Conservation (phyloP, 1,284 basidiomycete genomes). For the Moniliophthora roreri region DNA sequence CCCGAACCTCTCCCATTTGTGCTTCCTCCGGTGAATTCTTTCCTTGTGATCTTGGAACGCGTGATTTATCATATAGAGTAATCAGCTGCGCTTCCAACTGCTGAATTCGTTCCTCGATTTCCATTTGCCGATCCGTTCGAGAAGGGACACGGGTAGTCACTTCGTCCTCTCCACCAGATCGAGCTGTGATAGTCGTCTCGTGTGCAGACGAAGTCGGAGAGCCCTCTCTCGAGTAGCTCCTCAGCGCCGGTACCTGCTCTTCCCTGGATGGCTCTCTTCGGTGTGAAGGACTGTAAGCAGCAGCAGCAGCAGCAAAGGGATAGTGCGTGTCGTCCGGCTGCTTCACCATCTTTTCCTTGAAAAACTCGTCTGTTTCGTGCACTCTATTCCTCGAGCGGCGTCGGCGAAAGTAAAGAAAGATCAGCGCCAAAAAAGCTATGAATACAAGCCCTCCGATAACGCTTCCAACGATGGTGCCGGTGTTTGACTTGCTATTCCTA, state of each 20-base stretch:
- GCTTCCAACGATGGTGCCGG: neutral
- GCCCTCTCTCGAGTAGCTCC: neutral
- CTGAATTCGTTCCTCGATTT: neutral
- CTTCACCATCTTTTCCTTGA: neutral
- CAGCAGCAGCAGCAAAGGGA: neutral
- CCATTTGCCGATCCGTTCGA: conserved; percentile 1
- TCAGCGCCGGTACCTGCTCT: neutral
- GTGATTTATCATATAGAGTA: neutral
- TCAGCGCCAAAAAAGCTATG: neutral
- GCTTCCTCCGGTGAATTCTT: neutral
- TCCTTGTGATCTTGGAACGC: neutral
- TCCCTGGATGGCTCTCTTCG: neutral
- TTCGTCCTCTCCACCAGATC: neutral
- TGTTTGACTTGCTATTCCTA: neutral
- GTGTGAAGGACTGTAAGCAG: neutral
- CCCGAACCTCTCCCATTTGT: neutral
- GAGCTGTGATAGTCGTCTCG: neutral
- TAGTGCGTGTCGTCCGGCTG: neutral
- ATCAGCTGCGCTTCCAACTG: neutral
- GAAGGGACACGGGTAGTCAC: neutral
- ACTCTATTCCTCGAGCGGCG: neutral
- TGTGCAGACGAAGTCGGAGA: neutral
- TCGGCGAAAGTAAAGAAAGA: too few relatives aligned
- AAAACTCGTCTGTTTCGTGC: neutral
- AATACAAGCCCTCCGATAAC: neutral